phyloP scores from a whole-genome alignment of 306 rosid species.

The Trifolium dubium region DNA sequence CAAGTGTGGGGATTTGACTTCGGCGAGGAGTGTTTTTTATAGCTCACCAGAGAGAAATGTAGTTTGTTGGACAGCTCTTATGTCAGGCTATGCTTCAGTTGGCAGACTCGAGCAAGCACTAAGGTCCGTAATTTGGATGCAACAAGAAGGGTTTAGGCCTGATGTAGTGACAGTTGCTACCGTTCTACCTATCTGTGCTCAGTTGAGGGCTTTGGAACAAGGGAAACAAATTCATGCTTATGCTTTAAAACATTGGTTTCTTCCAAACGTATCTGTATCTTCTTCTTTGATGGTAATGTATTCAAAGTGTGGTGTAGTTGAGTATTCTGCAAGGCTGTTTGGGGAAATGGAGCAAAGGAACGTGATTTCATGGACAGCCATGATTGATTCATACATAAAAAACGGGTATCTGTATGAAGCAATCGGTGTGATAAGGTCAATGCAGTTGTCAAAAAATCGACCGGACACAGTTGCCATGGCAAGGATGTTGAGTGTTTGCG shows the following conservation, averaged over 20 bases:
- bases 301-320: neutral
- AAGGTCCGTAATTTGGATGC: conserved; percentile 17
- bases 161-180: conserved; percentile 4
- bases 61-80: conserved; percentile 29
- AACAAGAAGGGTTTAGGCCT: conserved; percentile 20
- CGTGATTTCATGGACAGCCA: conserved; percentile 13
- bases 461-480: neutral
- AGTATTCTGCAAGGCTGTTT: conserved; percentile 5
- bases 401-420: conserved; percentile 13
- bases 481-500: conserved; percentile 12
- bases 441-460: conserved; percentile 22
- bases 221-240: conserved; percentile 25
- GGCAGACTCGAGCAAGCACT: conserved; percentile 15
- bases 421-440: conserved; percentile 1
- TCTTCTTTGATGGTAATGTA: conserved; percentile 16
- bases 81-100: conserved; percentile 14
- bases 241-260: conserved; percentile 8
- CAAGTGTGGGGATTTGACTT: conserved; percentile 1
- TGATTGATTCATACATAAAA: conserved; percentile 7
- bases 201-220: conserved; percentile 19
- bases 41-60: conserved; percentile 14
- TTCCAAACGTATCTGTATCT: neutral
- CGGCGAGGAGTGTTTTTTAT: conserved; percentile 10
- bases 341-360: neutral
- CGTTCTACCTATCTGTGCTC: conserved; percentile 18